phyloP scores from a whole-genome alignment of 2,329 filamentous ascomycete species.

The Clathrospora elynae region DNA sequence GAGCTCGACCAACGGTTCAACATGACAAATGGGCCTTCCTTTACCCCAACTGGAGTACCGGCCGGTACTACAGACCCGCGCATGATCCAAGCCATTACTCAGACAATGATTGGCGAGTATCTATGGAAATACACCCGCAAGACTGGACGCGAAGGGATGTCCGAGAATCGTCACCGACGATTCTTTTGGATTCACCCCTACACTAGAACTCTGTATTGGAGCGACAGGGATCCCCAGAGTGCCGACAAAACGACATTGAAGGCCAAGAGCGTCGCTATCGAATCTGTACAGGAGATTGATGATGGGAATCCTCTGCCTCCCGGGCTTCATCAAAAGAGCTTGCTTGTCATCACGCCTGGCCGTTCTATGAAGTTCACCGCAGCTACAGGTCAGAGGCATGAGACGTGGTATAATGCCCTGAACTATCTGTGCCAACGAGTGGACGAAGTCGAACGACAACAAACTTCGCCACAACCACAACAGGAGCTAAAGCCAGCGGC shows the following conservation, averaged over 20 bases:
- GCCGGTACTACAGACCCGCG: constrained; percentile 79
- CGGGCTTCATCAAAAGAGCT: constrained; percentile 89
- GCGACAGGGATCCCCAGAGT: constrained; percentile 80
- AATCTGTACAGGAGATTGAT: constrained; percentile 86
- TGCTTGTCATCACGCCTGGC: constrained; percentile 87
- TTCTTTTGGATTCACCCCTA: constrained; percentile 99
- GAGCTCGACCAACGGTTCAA: constrained; percentile 93
- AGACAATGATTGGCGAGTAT: constrained; percentile 99
- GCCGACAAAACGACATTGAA: constrained; percentile 77
- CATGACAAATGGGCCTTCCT: constrained; percentile 57
- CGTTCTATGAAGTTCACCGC: constrained; percentile 93
- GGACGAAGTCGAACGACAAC: constrained; percentile 49
- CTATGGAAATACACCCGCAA: constrained; percentile 99
- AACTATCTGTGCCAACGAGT: constrained; percentile 88
- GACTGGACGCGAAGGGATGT: constrained; percentile 85
- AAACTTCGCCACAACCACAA: constrained; percentile 8
- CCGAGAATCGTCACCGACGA: constrained; percentile 84
- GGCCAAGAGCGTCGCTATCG: constrained; percentile 90
- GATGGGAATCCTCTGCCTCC: constrained; percentile 96
- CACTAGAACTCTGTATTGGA: constrained; percentile 96
- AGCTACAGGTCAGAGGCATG: constrained; percentile 88
- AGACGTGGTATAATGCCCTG: constrained; percentile 98
- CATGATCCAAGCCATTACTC: constrained; percentile 98
- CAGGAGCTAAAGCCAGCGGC: constrained; percentile 61
- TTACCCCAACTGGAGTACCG: constrained; percentile 63